A percentile compares a stretch with the other conserved stretches of the same genome.
phyloP scores from a whole-genome alignment of 345 rosid species.

The Litchi chinensis region DNA sequence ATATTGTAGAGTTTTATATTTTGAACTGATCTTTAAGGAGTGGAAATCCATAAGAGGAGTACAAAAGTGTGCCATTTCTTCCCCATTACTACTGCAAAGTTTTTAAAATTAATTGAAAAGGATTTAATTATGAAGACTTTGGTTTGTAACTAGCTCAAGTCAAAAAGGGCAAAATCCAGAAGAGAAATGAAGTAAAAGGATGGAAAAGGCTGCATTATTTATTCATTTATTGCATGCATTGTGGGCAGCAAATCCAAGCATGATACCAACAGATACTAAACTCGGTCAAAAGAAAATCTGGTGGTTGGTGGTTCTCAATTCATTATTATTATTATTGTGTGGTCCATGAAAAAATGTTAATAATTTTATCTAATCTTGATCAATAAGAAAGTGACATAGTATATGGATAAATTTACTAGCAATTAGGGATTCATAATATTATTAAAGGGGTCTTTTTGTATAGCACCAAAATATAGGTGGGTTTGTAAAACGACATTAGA shows the following conservation, averaged over 20 bases:
- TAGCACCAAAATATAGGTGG: too few relatives aligned
- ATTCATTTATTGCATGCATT: background rate
- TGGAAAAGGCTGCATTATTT: too few relatives aligned
- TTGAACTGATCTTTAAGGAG: too few relatives aligned
- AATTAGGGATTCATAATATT: background rate
- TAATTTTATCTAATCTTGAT: background rate
- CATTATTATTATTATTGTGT: background rate
- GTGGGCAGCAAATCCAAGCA: background rate
- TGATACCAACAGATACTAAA: background rate
- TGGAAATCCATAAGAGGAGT: background rate
- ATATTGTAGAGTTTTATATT: too few relatives aligned
- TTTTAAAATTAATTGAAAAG: background rate
- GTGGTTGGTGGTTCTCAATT: constrained; percentile 11
- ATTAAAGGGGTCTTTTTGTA: background rate
- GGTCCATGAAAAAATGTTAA: background rate
- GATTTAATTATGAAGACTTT: background rate
- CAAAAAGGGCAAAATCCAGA: background rate
- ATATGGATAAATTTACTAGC: background rate
- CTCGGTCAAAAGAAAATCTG: constrained; percentile 13
- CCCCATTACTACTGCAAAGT: background rate
- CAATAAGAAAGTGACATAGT: background rate
- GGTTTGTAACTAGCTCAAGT: background rate
- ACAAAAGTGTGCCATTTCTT: background rate
- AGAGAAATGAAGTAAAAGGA: too few relatives aligned
- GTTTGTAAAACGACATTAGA: too few relatives aligned